Percentiles rank a stretch among this genome's conserved stretches.
These are phyloP conservation scores for Ilyonectria destructans DNA, from an alignment of 2,329 filamentous ascomycete species.

Conservation along the genomic window DNA sequence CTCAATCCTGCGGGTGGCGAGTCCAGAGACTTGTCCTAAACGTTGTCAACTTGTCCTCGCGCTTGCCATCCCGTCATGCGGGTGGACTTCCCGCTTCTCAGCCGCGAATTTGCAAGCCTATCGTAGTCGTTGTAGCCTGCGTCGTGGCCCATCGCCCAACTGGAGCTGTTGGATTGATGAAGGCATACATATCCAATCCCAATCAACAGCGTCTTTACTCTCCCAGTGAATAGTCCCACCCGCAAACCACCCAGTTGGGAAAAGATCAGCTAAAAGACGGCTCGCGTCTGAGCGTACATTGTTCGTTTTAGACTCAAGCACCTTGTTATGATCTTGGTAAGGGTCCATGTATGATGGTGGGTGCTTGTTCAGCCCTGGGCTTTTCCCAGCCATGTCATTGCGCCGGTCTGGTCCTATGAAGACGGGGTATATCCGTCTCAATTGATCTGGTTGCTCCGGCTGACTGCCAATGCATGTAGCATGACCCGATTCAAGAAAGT, in stretches of 20 bases:
- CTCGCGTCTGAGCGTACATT: conserved; percentile 10
- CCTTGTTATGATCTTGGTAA: neutral
- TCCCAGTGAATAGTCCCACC: conserved; percentile 1
- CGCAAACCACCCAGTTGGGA: neutral
- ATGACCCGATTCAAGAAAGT: neutral
- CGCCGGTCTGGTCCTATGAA: neutral
- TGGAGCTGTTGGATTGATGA: neutral
- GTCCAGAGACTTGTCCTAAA: conserved; percentile 1
- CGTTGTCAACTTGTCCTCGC: neutral
- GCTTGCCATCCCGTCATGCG: neutral
- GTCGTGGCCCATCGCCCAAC: neutral
- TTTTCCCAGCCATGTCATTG: neutral
- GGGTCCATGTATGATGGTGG: conserved; percentile 18
- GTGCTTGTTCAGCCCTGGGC: neutral
- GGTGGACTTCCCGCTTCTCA: conserved; percentile 21
- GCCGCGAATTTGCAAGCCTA: conserved; percentile 23
- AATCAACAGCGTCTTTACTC: neutral
- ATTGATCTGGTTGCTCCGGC: neutral
- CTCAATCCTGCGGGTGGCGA: neutral
- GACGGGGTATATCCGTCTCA: no score
- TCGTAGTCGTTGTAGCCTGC: neutral
- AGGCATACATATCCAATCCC: conserved; percentile 23
- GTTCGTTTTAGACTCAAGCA: neutral
- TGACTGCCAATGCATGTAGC: neutral
- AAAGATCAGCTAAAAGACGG: neutral